Evolutionary conservation across 148 eudicot species (phyloP), one percentile per base, ranked within the genome.

Genomic region (Rhododendron griersonianum): DNA sequence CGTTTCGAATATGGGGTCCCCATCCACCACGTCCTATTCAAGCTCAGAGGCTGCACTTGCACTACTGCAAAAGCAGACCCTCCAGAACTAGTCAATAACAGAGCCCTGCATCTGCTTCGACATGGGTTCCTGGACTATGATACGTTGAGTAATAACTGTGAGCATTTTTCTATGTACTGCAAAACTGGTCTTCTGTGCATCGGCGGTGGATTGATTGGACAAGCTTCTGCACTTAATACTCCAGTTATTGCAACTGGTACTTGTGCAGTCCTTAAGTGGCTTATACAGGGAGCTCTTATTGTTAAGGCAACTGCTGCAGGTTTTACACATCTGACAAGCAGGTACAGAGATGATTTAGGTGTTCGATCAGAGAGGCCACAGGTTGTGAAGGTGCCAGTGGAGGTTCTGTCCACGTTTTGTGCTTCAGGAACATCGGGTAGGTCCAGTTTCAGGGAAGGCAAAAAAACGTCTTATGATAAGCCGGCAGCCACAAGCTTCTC

Each of bases 81-180:
- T 11, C 81, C 76, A 65, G 81, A 87, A 14, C 18, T 0, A 23
- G 91, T 89, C 44, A 82, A 82, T 14, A 84, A 87, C 53, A 85
- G 89, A 33, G 86, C 87, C 39, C 77, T 41, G 76, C 71, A 87
- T 79, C 81, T 89, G 71, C 89, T 85, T 50, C 69, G 69, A 7
- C 79, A 82, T 78, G 89, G 89, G 28, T 88, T 88, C 57, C 83
- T 85, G 28, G 80, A 69, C 73, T 88, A 88, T 11, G 18, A 76
- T 21, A 13, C 63, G 33, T 77, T 69, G 14, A 50, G 53, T 4
- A 89, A 89, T 33, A 89, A 89, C 81, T 89, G 89, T 44, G 89
- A 89, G 74, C 87, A 89, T 82, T 89, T 89, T 78, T 89, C 90
- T n/a, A 41, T 89, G 55, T 89, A 89, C 71, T 89, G 91, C 59